Conservation (phyloP, 2,329 filamentous ascomycete species). For the Hypoxylon sp. region DNA sequence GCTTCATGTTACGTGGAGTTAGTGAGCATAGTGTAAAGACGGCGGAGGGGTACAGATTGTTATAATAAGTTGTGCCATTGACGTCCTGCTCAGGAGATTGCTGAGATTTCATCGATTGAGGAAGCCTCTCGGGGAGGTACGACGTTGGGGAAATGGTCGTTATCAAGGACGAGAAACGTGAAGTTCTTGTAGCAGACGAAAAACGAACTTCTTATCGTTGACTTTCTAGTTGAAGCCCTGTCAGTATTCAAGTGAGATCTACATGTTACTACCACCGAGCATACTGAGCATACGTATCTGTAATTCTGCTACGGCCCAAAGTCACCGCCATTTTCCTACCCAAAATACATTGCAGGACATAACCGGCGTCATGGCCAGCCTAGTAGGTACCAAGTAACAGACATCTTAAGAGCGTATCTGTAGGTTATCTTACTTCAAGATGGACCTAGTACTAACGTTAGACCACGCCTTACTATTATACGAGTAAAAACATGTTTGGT, state of each 20-base stretch:
- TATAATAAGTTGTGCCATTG: background rate
- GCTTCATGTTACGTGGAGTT: slow-evolving; percentile 7
- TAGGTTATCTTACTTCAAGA: background rate
- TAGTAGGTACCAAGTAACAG: background rate
- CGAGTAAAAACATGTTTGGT: background rate
- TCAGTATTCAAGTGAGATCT: background rate
- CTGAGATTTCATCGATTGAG: background rate
- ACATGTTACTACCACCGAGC: background rate
- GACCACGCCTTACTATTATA: background rate
- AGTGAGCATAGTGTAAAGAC: slow-evolving; percentile 16
- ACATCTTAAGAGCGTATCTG: background rate
- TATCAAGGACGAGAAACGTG: background rate
- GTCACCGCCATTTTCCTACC: background rate
- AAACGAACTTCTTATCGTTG: background rate
- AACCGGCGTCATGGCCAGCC: background rate
- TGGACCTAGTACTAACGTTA: background rate
- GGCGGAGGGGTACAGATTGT: slow-evolving; percentile 17
- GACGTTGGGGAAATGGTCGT: background rate
- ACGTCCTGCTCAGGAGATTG: background rate
- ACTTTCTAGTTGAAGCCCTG: background rate
- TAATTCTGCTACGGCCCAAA: background rate
- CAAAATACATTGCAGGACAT: background rate
- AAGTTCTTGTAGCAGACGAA: background rate
- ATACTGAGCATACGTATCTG: background rate
- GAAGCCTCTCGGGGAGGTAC: background rate